Base-by-base conservation (phyloP, 495 filamentous ascomycete species). In the Aspergillus indologenus region DNA sequence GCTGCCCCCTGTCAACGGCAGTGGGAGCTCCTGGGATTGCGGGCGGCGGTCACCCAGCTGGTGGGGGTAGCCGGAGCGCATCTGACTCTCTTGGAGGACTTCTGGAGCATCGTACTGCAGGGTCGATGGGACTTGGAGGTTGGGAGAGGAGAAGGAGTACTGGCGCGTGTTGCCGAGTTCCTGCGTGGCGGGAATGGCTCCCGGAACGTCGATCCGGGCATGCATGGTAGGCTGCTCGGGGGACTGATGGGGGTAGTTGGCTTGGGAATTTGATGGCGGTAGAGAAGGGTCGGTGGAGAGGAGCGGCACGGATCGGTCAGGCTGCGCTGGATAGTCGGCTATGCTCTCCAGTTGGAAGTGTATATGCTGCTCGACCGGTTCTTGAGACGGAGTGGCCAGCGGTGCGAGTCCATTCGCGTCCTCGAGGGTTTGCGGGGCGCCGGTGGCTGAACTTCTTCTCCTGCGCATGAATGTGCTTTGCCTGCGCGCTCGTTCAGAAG, bases 131-230 rank as follows among this genome's bases (percentile, higher is more conserved):
- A 64, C 62, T 19, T 69, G 71, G 40, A 75, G 66, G 26, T 78
- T 74, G 20, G 75, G 75, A 5, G 75, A 75, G n/a, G 73, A 76
- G 17, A 74, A 51, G 19, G 73, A 74, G 59, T 69, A 78, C 6
- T 69, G 66, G 34, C 72, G 66, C n/a, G 62, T 62, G 42, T 71
- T 40, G 34, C 65, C 21, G 70, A 59, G 18, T 67, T 64, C 34
- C n/a, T 57, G 68, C 9, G 62, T 62, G 26, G 63, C 44, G 21
- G 65, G 62, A 53, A 67, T 57, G 20, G 61, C 40, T 15, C 59
- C 60, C 31, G 61, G 58, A 57, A 45, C 56, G 29, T 56, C 55
- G 21, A 29, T 19, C 9, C 40, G 52, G 14, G 45, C 45, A 21
- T 59, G 34, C 12, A 40, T 40, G 12, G 12, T 4, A 40, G 45